phyloP scores from a whole-genome alignment of 345 rosid genomes.

The Corchorus olitorius region DNA sequence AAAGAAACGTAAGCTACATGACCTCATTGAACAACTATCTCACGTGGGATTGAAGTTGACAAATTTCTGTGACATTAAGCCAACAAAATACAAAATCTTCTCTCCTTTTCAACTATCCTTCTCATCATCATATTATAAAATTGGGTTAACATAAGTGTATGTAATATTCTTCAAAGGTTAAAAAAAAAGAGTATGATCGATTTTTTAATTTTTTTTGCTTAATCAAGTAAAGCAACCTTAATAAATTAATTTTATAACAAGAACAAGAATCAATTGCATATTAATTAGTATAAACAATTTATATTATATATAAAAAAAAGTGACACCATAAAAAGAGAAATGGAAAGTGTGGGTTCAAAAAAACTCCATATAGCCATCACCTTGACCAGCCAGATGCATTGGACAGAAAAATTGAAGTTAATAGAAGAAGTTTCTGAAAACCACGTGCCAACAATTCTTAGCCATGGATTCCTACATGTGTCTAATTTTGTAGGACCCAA shows the following conservation, averaged over 20 bases:
- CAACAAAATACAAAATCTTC: neutral
- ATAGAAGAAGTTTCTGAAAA: conserved; percentile 30
- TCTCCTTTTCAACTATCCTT: neutral
- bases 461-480: conserved; percentile 29
- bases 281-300: neutral
- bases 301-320: neutral
- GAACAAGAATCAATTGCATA: neutral
- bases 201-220: too few relatives aligned
- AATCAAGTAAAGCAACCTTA: too few relatives aligned
- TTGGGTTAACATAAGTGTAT: too few relatives aligned
- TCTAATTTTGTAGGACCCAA: conserved; percentile 13
- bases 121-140: neutral
- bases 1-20: neutral
- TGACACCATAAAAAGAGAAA: conserved; percentile 12
- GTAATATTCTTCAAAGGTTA: neutral
- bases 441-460: conserved; percentile 20
- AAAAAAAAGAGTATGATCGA: too few relatives aligned
- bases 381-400: conserved; percentile 55
- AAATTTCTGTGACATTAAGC: neutral
- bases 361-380: conserved; percentile 43
- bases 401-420: conserved; percentile 20
- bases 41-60: conserved; percentile 8
- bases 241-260: neutral
- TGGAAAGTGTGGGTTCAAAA: neutral
- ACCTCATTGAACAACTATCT: neutral